Evolutionary conservation across 192 early-diverging fungal genomes (phyloP), one percentile per base, ranked within the genome.

Genomic region (Backusella sp.): DNA sequence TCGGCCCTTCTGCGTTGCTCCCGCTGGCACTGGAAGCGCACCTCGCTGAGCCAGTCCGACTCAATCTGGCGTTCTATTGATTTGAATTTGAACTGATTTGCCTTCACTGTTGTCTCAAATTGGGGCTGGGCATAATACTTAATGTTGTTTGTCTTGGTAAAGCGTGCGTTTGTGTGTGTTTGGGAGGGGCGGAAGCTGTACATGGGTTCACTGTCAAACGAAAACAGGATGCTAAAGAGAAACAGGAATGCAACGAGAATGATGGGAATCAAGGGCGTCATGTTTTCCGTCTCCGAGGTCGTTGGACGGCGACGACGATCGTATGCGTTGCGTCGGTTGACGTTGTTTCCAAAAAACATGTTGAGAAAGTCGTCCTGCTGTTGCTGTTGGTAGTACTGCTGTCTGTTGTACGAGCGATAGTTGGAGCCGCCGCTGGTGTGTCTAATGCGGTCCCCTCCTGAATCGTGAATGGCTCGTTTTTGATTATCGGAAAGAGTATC

Each of bases 321-420:
- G 6, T 49, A 28, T 21, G 53, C 6, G 4, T 62, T 4, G 12
- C n/a, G 70, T 44, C n/a, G 44, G 87, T 62, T 62, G 85, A 19
- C 81, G 87, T 75, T 86, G 82, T 72, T 85, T 76, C 93, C 92
- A 83, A 98, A 96, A 75, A 98, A 98, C 94, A 96, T 96, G 77
- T 96, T 94, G 81, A 98, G 96, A 30, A 98, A 76, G 19, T 98
- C 97, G 80, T 96, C 95, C 11, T 92, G 88, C 65, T 84, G 85
- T 37, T 84, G 77, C 67, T 68, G 52, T 23, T 44, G 36, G 49
- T 56, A 70, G 35, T 36, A 65, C 17, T 68, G 74, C 32, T 69
- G 76, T 37, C 52, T 67, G 56, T 77, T 68, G 42, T 77, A 32
- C 76, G 81, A 17, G 70, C 71, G 28, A 77, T 73, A 32, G 73